Conservation (phyloP, 106 monocot genomes). For the Dendrobium chrysotoxum region DNA sequence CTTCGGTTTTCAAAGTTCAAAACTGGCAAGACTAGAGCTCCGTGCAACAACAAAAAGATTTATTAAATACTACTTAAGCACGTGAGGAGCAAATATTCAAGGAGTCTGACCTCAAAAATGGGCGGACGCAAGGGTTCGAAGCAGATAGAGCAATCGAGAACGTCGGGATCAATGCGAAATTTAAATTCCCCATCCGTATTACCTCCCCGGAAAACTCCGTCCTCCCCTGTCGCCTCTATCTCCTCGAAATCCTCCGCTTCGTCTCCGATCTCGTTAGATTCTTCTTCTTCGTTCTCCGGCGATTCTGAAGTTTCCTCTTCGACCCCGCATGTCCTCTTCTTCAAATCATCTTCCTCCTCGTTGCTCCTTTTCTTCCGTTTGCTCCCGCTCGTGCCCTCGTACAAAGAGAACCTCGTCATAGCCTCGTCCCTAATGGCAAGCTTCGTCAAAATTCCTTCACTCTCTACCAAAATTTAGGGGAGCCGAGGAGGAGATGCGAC, state of each 20-base stretch:
- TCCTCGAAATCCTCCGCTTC: neutral
- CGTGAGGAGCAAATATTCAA: neutral
- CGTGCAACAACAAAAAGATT: neutral
- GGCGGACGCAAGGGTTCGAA: constrained; percentile 53
- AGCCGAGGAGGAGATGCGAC: constrained; percentile 1
- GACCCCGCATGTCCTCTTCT: neutral
- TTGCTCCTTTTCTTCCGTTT: neutral
- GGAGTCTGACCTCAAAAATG: constrained; percentile 45
- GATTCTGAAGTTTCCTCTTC: no score
- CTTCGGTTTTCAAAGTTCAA: no score
- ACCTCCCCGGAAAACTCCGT: neutral
- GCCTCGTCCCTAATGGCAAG: neutral
- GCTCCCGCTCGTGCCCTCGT: constrained; percentile 3
- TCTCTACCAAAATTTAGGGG: no score
- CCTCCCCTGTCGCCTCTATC: neutral
- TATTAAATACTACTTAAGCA: no score
- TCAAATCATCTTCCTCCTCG: neutral
- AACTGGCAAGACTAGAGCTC: neutral
- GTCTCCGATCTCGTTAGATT: neutral
- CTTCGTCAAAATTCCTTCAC: neutral
- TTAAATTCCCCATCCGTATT: constrained; percentile 5
- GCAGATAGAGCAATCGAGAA: constrained; percentile 83
- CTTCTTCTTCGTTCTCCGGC: neutral
- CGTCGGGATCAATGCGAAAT: constrained; percentile 50
- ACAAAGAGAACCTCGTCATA: constrained; percentile 13